phyloP scores from a whole-genome alignment of 768 basidiomycete genomes.

The Floccularia luteovirens region DNA sequence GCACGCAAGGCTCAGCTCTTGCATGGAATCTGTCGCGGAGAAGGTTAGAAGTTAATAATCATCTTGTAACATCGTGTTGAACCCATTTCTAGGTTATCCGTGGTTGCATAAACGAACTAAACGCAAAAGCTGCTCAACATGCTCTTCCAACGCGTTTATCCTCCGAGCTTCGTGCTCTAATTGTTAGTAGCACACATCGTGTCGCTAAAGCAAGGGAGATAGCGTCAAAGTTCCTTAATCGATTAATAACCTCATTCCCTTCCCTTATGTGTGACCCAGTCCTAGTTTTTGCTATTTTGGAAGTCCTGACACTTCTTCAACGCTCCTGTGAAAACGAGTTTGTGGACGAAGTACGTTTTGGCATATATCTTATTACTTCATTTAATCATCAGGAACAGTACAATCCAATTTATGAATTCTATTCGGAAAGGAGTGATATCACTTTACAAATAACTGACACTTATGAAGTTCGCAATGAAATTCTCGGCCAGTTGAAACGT shows the following conservation, averaged over 20 bases:
- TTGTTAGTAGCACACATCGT: conserved; percentile 77
- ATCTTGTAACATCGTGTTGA: conserved; percentile 5
- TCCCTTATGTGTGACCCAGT: conserved; percentile 89
- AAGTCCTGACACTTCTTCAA: conserved; percentile 84
- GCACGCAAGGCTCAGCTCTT: conserved; percentile 54
- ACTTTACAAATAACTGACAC: conserved; percentile 79
- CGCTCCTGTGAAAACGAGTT: conserved; percentile 88
- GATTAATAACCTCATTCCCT: conserved; percentile 85
- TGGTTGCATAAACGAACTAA: conserved; percentile 65
- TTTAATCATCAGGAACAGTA: conserved; percentile 44
- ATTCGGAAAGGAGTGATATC: conserved; percentile 69
- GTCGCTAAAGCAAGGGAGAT: conserved; percentile 76
- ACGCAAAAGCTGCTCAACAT: conserved; percentile 71
- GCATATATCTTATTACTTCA: neutral
- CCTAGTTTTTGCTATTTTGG: conserved; percentile 84
- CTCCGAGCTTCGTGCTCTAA: conserved; percentile 64
- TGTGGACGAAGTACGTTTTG: conserved; percentile 65
- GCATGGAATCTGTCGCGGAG: conserved; percentile 84
- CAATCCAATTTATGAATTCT: conserved; percentile 79
- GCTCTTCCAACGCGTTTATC: conserved; percentile 63
- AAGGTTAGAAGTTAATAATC: conserved; percentile 40
- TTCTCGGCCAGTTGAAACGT: conserved; percentile 65
- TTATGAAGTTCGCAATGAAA: conserved; percentile 79
- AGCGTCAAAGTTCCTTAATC: conserved; percentile 77
- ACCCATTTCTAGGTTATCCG: conserved; percentile 57